Base-by-base conservation (phyloP, 768 basidiomycete species). In the Russula brevipes region DNA sequence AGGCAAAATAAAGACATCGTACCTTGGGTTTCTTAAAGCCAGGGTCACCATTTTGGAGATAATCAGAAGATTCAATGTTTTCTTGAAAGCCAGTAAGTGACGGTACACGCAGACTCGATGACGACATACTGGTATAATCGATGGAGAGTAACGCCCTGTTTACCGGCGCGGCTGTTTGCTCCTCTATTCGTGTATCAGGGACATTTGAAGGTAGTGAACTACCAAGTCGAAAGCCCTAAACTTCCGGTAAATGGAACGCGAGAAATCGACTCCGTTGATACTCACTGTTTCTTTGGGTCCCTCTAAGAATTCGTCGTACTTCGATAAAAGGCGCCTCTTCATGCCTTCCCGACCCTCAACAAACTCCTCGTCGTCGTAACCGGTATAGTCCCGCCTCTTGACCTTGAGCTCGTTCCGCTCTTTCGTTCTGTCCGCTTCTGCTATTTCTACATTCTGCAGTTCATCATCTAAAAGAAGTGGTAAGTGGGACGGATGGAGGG, bases 1-100 rank as follows among this genome's bases (percentile, higher is more conserved):
- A 51, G 41, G 17, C 42, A 42, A 16, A 42, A 56, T 31, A 49
- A 3, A 7, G 55, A 50, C 52, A 30, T 66, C 77, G 50, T 60
- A 87, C 92, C 81, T 94, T 98, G 4, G 85, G 85, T 73, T 96
- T 98, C 79, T 97, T 98, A 77, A 98, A 98, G 3, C 93, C 94
- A 24, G 86, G 78, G 64, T 98, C 95, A 2, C 92, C 94, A 72
- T 93, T 94, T 73, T 92, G 84, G 7, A 92, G 73, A 69, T 98
- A 98, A 72, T 98, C 97, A n/a, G 82, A 78, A 2, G 82, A 83
- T 67, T 91, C 88, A 30, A 94, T 69, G 68, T 94, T 96, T 80
- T 98, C 94, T 92, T 66, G 60, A 60, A 54, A 60, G 14, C 45
- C 54, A 50, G 30, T 57, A 45, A 75, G 68, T 46, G 17, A 5